These are phyloP conservation scores for Ophiorrhiza pumila DNA, from an alignment of 257 asterid species.

Conservation along the genomic window DNA sequence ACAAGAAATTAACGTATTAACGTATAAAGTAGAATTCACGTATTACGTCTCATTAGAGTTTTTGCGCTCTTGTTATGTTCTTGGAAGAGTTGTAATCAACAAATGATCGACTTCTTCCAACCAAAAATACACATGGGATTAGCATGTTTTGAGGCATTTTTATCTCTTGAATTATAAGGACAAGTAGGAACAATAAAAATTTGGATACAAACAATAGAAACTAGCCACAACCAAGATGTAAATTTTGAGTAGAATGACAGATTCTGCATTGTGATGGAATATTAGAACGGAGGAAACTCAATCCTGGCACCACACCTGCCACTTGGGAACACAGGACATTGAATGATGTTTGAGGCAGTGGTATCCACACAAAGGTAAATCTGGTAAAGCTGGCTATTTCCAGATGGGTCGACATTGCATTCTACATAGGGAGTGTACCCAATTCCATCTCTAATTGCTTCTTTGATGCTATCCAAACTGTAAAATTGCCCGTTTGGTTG, in stretches of 20 bases:
- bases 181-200: too few species aligned
- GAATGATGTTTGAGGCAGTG: constrained; percentile 11
- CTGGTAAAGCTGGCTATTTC: constrained; percentile 25
- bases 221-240: too few species aligned
- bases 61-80: too few species aligned
- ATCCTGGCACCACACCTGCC: constrained; percentile 20
- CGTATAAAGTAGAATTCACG: too few species aligned
- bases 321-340: constrained; percentile 16
- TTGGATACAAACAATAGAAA: background rate
- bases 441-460: constrained; percentile 9
- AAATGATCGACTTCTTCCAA: background rate
- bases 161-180: background rate
- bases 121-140: background rate
- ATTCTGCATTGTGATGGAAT: too few species aligned
- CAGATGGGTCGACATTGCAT: constrained; percentile 24
- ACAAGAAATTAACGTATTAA: too few species aligned
- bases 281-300: constrained; percentile 22
- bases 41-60: too few species aligned
- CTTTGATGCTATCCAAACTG: constrained; percentile 12
- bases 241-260: too few species aligned
- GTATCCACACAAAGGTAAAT: constrained; percentile 23
- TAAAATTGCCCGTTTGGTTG: constrained; percentile 15
- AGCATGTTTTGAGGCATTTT: background rate
- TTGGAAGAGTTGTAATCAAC: too few species aligned
- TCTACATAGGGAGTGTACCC: constrained; percentile 17